Evolutionary conservation across 331 rosid genomes (phyloP).

Genomic region (Acacia pycnantha): DNA sequence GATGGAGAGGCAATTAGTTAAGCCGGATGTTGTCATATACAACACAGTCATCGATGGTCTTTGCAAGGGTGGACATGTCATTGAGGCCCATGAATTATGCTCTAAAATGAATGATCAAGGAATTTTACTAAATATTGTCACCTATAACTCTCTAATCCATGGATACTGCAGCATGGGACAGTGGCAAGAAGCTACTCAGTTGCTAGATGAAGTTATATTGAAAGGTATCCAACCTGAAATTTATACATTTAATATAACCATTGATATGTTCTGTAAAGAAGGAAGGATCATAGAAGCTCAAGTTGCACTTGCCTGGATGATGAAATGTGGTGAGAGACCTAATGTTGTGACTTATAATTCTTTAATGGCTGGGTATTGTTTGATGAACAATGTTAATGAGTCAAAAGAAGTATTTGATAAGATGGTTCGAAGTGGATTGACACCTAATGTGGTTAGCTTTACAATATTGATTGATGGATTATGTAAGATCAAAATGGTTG

Average conservation of each 20-base stretch:
- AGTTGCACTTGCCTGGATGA: no score
- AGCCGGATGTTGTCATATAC: background rate
- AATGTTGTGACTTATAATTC: background rate
- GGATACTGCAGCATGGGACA: slow-evolving; percentile 23
- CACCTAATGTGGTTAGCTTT: slow-evolving; percentile 19
- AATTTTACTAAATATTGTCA: slow-evolving; percentile 25
- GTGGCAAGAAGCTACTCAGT: slow-evolving; percentile 6
- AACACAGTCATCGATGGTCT: background rate
- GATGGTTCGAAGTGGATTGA: background rate
- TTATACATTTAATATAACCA: background rate
- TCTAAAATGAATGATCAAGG: slow-evolving; percentile 13
- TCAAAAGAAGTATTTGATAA: background rate
- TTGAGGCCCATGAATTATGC: slow-evolving; percentile 8
- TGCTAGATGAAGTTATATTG: background rate
- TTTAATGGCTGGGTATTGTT: background rate
- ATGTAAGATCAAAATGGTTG: background rate
- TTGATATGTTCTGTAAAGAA: no score
- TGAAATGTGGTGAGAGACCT: background rate
- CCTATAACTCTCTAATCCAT: slow-evolving; percentile 31
- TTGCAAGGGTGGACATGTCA: slow-evolving; percentile 14
- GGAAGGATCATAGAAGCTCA: no score
- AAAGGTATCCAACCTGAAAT: background rate
- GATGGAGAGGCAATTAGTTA: slow-evolving; percentile 3
- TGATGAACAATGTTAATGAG: background rate
- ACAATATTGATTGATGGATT: slow-evolving; percentile 3